These are phyloP conservation scores for Capillidium heterosporum DNA, from an alignment of 371 early-diverging fungal genomes.

Conservation along the genomic window DNA sequence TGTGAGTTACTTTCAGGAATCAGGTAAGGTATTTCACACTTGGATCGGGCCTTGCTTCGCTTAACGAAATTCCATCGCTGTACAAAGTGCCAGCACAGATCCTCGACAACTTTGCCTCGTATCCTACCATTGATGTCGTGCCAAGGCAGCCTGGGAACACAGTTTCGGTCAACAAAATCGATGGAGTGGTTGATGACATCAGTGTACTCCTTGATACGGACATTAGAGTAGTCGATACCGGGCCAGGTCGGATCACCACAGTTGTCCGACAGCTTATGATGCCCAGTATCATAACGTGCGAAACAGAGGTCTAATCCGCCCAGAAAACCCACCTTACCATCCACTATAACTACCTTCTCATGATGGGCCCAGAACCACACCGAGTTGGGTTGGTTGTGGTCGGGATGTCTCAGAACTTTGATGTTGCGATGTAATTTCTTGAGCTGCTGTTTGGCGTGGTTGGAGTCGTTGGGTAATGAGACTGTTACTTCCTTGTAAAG, in stretches of 20 bases:
- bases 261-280: conserved; percentile 57
- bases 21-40: conserved; percentile 40
- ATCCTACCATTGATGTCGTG: conserved; percentile 61
- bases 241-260: conserved; percentile 30
- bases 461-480: conserved; percentile 61
- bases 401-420: conserved; percentile 71
- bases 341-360: conserved; percentile 73
- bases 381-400: conserved; percentile 39
- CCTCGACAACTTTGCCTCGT: conserved; percentile 37
- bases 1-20: conserved; percentile 47
- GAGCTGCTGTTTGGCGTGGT: conserved; percentile 62
- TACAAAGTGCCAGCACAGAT: conserved; percentile 76
- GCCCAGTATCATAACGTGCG: conserved; percentile 70
- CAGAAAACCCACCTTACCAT: conserved; percentile 64
- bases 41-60: conserved; percentile 37
- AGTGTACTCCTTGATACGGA: conserved; percentile 28
- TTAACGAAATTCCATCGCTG: conserved; percentile 86
- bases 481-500: conserved; percentile 79
- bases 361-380: conserved; percentile 60
- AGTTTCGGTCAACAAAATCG: neutral
- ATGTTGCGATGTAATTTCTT: conserved; percentile 64
- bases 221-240: conserved; percentile 84
- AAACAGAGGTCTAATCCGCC: conserved; percentile 88
- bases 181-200: neutral
- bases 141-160: conserved; percentile 77